phyloP scores from a whole-genome alignment of 139 green algal species.

The Edaphochlamys debaryana region DNA sequence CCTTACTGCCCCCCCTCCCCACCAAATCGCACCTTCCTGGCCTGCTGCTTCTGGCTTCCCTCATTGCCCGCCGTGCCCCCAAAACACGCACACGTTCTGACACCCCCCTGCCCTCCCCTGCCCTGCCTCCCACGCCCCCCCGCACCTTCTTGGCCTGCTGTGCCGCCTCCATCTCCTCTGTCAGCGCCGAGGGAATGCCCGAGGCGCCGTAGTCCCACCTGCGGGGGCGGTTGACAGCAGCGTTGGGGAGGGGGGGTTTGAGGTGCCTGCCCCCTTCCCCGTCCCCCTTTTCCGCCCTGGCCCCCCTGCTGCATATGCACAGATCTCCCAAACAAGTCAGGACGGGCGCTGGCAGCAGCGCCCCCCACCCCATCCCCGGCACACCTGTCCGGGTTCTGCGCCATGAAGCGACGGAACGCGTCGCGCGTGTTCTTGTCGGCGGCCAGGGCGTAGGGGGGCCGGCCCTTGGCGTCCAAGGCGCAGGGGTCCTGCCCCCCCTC shows the following conservation, averaged over 20 bases:
- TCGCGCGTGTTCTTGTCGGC: conserved; percentile 73
- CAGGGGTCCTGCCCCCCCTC: conserved; percentile 51
- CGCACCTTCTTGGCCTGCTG: conserved; percentile 65
- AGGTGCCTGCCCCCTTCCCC: too few relatives aligned
- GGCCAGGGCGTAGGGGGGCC: conserved; percentile 73
- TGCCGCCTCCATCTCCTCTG: conserved; percentile 73
- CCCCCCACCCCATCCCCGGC: background rate
- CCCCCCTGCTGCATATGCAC: too few relatives aligned
- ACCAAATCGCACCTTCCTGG: too few relatives aligned
- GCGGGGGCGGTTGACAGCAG: too few relatives aligned
- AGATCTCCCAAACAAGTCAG: too few relatives aligned
- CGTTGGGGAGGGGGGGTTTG: too few relatives aligned
- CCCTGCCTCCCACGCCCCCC: background rate
- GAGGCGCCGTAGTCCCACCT: conserved; percentile 73
- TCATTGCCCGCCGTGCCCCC: too few relatives aligned
- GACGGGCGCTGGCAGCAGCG: too few relatives aligned
- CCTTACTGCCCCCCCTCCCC: too few relatives aligned
- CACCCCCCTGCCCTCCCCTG: background rate
- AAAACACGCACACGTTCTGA: too few relatives aligned
- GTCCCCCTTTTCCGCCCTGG: too few relatives aligned
- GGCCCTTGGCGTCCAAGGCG: conserved; percentile 58
- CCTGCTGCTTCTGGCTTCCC: too few relatives aligned
- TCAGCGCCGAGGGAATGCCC: conserved; percentile 76
- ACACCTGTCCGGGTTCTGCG: conserved; percentile 33
- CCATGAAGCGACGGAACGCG: conserved; percentile 79